Evolutionary conservation across 2,329 filamentous ascomycete genomes (phyloP).

Genomic region (Xylariomycetidae sp.): DNA sequence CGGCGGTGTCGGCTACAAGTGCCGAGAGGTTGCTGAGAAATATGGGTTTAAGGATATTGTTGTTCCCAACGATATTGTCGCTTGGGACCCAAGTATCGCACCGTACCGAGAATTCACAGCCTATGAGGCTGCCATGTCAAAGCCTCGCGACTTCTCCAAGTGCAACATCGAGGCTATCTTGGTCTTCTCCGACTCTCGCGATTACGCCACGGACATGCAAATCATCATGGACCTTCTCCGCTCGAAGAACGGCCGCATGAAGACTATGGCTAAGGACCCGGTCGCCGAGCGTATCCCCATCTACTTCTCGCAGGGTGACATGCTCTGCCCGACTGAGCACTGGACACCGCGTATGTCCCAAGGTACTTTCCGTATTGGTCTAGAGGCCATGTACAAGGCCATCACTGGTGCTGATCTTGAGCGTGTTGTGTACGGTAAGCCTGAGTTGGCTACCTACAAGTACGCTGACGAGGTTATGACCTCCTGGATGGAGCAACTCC

Average conservation of each 20-base stretch:
- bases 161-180: conserved; percentile 69
- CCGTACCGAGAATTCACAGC: conserved; percentile 65
- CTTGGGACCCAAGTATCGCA: conserved; percentile 64
- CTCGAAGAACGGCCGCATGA: conserved; percentile 61
- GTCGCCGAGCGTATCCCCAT: conserved; percentile 64
- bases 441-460: conserved; percentile 71
- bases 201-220: conserved; percentile 72
- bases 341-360: conserved; percentile 66
- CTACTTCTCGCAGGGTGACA: conserved; percentile 53
- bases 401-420: conserved; percentile 66
- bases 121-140: conserved; percentile 62
- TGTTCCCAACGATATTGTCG: conserved; percentile 69
- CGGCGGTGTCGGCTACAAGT: conserved; percentile 70
- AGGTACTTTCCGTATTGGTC: conserved; percentile 69
- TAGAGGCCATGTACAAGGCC: conserved; percentile 70
- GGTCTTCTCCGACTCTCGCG: conserved; percentile 69
- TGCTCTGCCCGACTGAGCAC: conserved; percentile 59
- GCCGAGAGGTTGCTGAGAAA: conserved; percentile 66
- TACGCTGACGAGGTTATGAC: conserved; percentile 70
- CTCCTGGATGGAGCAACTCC: conserved; percentile 71
- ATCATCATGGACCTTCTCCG: conserved; percentile 71
- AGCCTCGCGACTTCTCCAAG: conserved; percentile 67
- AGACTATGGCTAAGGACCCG: conserved; percentile 62
- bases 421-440: conserved; percentile 74
- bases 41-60: conserved; percentile 72